Base-by-base conservation (phyloP, 768 basidiomycete species). In the Cystobasidium onofrii region DNA sequence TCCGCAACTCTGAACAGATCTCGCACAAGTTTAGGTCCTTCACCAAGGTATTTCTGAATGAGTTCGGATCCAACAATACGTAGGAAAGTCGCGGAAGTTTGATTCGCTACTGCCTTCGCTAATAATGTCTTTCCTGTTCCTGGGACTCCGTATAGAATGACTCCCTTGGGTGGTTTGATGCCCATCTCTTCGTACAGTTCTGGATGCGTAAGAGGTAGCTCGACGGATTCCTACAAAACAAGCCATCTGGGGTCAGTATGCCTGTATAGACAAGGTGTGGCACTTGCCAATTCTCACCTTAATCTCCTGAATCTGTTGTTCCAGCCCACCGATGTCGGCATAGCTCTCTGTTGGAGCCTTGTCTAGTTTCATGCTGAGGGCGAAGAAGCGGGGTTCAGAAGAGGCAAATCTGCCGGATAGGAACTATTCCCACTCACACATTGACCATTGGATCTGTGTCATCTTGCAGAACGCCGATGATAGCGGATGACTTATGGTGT, bases 121-220 rank as follows among this genome's bases (percentile, higher is more conserved):
- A 99, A 86, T 0, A 99, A 86, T 0, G 96, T 99, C 83, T 99
- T 99, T 70, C 96, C 96, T 15, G 95, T 98, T 70, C 96, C 96
- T 0, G 96, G 96, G 1, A 95, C 95, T 76, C 96, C 96, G 79
- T 98, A 99, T 0, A 99, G 86, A 77, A 99, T 98, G 80, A 99
- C 95, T 83, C 96, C 96, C 81, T 98, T 98, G 25, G 96, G 96
- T n/a, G 95, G 96, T 78, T 90, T 90, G 82, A 99, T 98, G 71
- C 96, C 96, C 96, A 99, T 98, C 84, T 98, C 95, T 82, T 98
- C 95, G 82, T 98, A 99, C 44, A 98, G 83, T 80, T 99, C 96
- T 1, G 96, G 96, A 80, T 98, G 96, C 10, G 95, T 98, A 27
- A 99, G 84, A 0, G 96, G 96, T 36, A 98, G 86, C 82, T 98